phyloP scores from a whole-genome alignment of 192 early-diverging fungal genomes.

The Rhizophagus sp. region DNA sequence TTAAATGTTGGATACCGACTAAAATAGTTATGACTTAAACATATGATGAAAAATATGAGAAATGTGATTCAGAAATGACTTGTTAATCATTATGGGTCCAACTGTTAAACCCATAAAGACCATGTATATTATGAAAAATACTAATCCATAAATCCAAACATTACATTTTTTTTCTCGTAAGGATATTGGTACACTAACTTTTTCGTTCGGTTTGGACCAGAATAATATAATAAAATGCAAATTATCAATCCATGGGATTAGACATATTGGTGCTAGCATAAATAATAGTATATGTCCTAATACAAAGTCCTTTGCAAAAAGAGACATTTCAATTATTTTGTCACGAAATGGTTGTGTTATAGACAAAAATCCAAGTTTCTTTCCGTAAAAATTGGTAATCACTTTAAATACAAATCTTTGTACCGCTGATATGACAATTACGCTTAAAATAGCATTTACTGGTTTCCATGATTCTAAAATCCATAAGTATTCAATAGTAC shows the following conservation, averaged over 20 bases:
- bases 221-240: constrained; percentile 82
- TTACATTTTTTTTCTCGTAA: constrained; percentile 65
- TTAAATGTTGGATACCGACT: no score
- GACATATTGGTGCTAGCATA: constrained; percentile 66
- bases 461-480: constrained; percentile 67
- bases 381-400: constrained; percentile 69
- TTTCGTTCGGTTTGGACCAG: constrained; percentile 79
- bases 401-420: constrained; percentile 71
- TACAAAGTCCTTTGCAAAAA: constrained; percentile 79
- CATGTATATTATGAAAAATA: constrained; percentile 64
- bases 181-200: constrained; percentile 75
- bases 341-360: constrained; percentile 74
- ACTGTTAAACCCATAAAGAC: constrained; percentile 66
- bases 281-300: constrained; percentile 78
- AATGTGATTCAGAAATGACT: no score
- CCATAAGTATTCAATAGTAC: constrained; percentile 66
- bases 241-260: constrained; percentile 73
- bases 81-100: constrained; percentile 53
- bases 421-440: constrained; percentile 65
- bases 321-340: constrained; percentile 83
- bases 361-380: constrained; percentile 61
- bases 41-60: no score
- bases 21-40: no score
- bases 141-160: constrained; percentile 66
- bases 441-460: constrained; percentile 62